Evolutionary conservation across 768 basidiomycete species (phyloP).

Genomic region (Lactarius tabidus): DNA sequence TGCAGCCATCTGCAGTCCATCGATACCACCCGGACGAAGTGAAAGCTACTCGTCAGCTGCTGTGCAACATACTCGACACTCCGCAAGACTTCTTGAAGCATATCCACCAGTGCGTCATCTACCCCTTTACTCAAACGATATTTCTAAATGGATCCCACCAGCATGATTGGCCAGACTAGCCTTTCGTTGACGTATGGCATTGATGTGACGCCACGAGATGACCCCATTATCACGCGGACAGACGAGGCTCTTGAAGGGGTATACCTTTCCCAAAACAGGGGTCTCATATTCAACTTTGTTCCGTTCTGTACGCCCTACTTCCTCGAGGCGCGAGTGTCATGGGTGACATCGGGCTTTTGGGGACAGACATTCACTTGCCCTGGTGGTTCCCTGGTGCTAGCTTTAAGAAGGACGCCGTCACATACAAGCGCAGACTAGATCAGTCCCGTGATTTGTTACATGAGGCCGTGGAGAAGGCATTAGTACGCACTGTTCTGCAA

Average conservation of each 20-base stretch:
- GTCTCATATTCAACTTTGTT: conserved; percentile 44
- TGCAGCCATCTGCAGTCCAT: conserved; percentile 34
- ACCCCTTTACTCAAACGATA: background rate
- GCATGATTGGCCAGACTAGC: conserved; percentile 33
- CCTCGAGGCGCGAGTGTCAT: background rate
- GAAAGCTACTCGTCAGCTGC: conserved; percentile 33
- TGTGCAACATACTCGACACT: conserved; percentile 33
- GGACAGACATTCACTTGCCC: conserved; percentile 28
- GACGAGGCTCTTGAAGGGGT: conserved; percentile 37
- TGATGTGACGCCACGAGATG: conserved; percentile 35
- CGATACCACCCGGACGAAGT: conserved; percentile 33
- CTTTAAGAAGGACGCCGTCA: conserved; percentile 27
- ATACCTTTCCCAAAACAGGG: conserved; percentile 37
- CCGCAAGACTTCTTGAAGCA: conserved; percentile 38
- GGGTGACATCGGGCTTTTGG: background rate
- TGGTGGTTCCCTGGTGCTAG: conserved; percentile 31
- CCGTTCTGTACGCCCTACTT: conserved; percentile 29
- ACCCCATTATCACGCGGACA: conserved; percentile 42
- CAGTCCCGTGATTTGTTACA: conserved; percentile 27
- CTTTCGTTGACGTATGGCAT: conserved; percentile 46
- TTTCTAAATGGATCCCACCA: background rate
- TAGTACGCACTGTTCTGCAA: conserved; percentile 20
- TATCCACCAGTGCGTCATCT: conserved; percentile 34
- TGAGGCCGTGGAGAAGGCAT: conserved; percentile 8
- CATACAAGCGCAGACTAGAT: conserved; percentile 22